Percentiles rank a stretch among this genome's conserved stretches.
Conservation (phyloP, 2,329 filamentous ascomycete genomes). For the Xylaria sp. region DNA sequence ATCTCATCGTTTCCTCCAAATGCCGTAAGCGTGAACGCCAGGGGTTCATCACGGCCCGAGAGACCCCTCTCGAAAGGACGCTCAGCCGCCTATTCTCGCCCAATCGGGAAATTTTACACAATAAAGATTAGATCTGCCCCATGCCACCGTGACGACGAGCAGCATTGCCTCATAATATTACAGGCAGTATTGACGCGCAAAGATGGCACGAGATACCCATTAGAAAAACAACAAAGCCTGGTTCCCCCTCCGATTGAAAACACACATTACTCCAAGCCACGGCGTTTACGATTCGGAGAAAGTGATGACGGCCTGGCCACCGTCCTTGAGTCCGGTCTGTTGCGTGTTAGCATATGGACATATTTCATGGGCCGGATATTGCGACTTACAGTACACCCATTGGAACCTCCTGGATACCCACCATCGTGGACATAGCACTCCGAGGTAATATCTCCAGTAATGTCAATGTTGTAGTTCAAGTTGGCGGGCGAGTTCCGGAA, state of each 20-base stretch:
- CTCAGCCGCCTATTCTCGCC: slow-evolving; percentile 8
- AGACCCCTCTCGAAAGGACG: neutral
- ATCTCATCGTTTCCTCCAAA: neutral
- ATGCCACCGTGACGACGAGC: slow-evolving; percentile 29
- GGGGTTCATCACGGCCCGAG: slow-evolving; percentile 1
- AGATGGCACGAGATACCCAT: slow-evolving; percentile 39
- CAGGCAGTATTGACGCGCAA: slow-evolving; percentile 26
- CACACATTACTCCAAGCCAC: slow-evolving; percentile 17
- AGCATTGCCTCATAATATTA: slow-evolving; percentile 28
- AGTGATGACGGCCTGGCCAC: slow-evolving; percentile 48
- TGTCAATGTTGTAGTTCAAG: slow-evolving; percentile 79
- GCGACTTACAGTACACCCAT: slow-evolving; percentile 79
- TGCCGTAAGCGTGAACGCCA: neutral
- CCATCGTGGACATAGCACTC: slow-evolving; percentile 69
- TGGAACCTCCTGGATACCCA: slow-evolving; percentile 59
- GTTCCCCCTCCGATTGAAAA: slow-evolving; percentile 29
- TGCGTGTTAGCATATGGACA: slow-evolving; percentile 22
- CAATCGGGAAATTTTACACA: slow-evolving; percentile 37
- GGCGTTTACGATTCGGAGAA: slow-evolving; percentile 41
- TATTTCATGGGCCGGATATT: neutral
- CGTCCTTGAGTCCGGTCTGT: slow-evolving; percentile 48
- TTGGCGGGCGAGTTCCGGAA: slow-evolving; percentile 77
- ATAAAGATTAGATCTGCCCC: slow-evolving; percentile 40
- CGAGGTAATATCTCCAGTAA: slow-evolving; percentile 64
- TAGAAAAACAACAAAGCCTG: slow-evolving; percentile 37